Evolutionary conservation across 2,329 filamentous ascomycete genomes (phyloP).

Genomic region (Aspergillus fructus): DNA sequence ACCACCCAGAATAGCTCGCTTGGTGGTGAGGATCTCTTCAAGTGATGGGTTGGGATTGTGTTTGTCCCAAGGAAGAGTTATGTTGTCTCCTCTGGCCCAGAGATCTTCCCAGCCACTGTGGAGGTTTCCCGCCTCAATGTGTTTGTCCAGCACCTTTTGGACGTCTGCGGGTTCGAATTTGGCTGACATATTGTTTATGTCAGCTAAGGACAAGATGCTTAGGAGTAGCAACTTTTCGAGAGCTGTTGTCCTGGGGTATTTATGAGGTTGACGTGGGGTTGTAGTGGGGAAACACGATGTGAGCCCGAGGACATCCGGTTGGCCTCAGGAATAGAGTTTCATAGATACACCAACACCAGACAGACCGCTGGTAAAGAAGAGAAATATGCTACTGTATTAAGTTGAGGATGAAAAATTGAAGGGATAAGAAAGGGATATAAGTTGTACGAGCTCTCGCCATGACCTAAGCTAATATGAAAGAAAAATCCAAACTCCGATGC

Average conservation of each 20-base stretch:
- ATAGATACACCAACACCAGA: neutral
- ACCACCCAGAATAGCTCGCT: slow-evolving; percentile 37
- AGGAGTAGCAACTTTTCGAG: neutral
- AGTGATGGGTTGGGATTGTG: slow-evolving; percentile 60
- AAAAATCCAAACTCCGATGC: slow-evolving; percentile 20
- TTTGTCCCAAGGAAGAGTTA: slow-evolving; percentile 59
- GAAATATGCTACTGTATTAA: neutral
- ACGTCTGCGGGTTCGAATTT: neutral
- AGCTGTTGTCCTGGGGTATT: neutral
- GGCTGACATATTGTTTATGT: neutral
- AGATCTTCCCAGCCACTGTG: slow-evolving; percentile 53
- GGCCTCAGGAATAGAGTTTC: neutral
- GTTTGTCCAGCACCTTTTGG: slow-evolving; percentile 7
- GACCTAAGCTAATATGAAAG: slow-evolving; percentile 1
- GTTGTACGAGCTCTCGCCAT: neutral
- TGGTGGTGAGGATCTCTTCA: slow-evolving; percentile 51
- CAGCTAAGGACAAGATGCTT: neutral
- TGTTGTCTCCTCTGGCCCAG: slow-evolving; percentile 52
- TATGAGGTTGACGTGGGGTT: neutral
- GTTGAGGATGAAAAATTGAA: neutral
- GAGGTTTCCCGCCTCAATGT: slow-evolving; percentile 4
- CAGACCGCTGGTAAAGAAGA: neutral
- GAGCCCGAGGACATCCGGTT: too few species aligned
- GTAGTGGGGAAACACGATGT: neutral
- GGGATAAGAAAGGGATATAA: neutral